Evolutionary conservation across 2,329 filamentous ascomycete species (phyloP), one percentile per base, ranked within the genome.

Genomic region (Monilinia fructicola): DNA sequence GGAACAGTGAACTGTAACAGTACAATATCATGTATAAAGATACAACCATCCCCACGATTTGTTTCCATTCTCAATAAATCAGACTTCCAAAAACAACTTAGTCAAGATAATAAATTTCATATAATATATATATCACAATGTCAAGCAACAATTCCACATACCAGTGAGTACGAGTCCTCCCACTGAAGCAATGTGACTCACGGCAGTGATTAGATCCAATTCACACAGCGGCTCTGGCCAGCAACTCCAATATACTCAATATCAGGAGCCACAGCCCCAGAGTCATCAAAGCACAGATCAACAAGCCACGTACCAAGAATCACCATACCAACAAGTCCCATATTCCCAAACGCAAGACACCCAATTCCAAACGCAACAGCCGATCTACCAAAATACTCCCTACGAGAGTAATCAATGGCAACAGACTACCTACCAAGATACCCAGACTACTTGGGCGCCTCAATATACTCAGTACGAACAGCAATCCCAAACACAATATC

Each of bases 391-490:
- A 46, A 53, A 2, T 7, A 42, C 31, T 6, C 23, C 56, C 9
- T 59, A 59, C 18, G 21, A 58, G 9, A 58, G 12, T 28, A 28
- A 14, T 12, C 64, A 66, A 31, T 28, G 44, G 5, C 35, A 54
- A 10, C 54, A 53, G 54, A 11, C 21, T 12, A 46, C 48, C 3
- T 55, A 50, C n/a, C 52, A 46, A 3, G 38, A 44, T 21, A n/a
- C 42, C 4, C 48, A 53, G 42, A 10, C n/a, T 21, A 38, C 26
- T 7, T 46, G 23, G 50, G 7, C 26, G 10, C 26, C 56, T 26
- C 65, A 66, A 40, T 44, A 52, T 40, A 28, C 3, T 12, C 59
- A 54, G 46, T 42, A 55, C 18, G 38, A 54, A 60, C 3, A 48
- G 26, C 14, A 23, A 18, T 7, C 31, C 1, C 53, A 53, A 21